These are phyloP conservation scores for Aspergillus caelatus DNA, from an alignment of 2,329 filamentous ascomycete genomes.

Conservation along the genomic window DNA sequence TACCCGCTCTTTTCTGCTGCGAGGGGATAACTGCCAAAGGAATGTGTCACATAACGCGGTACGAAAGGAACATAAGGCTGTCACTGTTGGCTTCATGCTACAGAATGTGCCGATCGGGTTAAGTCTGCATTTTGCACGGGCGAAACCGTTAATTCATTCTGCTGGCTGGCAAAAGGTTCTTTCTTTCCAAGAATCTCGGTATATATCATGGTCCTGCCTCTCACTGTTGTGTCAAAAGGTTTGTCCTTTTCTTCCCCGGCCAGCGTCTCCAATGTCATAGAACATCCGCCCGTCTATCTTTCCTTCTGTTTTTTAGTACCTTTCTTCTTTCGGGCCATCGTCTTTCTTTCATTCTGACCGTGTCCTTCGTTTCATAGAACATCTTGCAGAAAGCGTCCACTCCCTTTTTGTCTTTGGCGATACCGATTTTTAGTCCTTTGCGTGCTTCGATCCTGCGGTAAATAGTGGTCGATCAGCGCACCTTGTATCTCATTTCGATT, in stretches of 20 bases:
- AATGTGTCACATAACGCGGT: conserved; percentile 23
- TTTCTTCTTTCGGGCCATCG: conserved; percentile 21
- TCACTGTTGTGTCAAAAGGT: neutral
- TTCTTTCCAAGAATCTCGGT: conserved; percentile 1
- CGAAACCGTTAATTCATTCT: conserved; percentile 22
- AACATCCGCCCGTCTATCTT: conserved; percentile 25
- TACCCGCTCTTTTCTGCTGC: conserved; percentile 6
- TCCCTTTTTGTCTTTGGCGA: conserved; percentile 8
- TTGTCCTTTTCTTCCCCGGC: conserved; percentile 9
- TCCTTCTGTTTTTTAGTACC: conserved; percentile 19
- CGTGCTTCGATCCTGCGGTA: conserved; percentile 17
- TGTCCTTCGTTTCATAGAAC: conserved; percentile 17
- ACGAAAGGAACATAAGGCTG: conserved; percentile 16
- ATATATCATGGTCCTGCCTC: conserved; percentile 17
- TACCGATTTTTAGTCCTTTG: conserved; percentile 1
- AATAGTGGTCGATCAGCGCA: conserved; percentile 14
- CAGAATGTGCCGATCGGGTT: conserved; percentile 19
- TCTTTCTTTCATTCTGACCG: conserved; percentile 23
- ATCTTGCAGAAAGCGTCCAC: conserved; percentile 9
- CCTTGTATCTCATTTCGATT: conserved; percentile 3
- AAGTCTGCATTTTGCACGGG: conserved; percentile 23
- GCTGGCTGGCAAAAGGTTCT: neutral
- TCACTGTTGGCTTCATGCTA: conserved; percentile 17
- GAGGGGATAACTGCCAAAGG: conserved; percentile 16
- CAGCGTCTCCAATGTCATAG: conserved; percentile 33